These are phyloP conservation scores for Wallacemonas sp. DNA, from an alignment of 208 protist genomes.

Conservation along the genomic window DNA sequence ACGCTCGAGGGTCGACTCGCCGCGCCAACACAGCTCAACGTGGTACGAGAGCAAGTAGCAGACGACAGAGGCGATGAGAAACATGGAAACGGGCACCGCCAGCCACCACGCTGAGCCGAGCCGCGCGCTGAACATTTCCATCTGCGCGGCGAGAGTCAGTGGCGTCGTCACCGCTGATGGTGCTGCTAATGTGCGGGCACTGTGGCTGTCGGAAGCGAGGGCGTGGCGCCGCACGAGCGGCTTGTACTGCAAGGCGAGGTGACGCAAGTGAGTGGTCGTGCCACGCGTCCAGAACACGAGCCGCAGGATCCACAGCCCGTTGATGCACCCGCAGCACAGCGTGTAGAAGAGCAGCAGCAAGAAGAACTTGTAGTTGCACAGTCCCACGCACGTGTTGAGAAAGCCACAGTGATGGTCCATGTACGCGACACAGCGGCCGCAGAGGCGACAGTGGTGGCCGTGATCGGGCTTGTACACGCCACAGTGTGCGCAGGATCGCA, in stretches of 20 bases:
- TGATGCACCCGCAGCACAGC: slow-evolving; percentile 31
- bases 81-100: slow-evolving; percentile 29
- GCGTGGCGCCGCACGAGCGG: neutral
- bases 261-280: neutral
- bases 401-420: slow-evolving; percentile 85
- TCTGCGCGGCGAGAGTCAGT: neutral
- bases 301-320: slow-evolving; percentile 19
- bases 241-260: neutral
- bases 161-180: neutral
- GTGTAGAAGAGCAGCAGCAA: slow-evolving; percentile 70
- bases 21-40: slow-evolving; percentile 36
- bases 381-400: slow-evolving; percentile 77
- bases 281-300: slow-evolving; percentile 1
- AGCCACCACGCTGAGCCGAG: slow-evolving; percentile 25
- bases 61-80: slow-evolving; percentile 20
- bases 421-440: slow-evolving; percentile 46
- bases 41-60: slow-evolving; percentile 41
- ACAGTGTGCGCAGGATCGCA: slow-evolving; percentile 56
- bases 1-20: slow-evolving; percentile 55
- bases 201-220: neutral
- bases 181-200: neutral
- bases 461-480: slow-evolving; percentile 47
- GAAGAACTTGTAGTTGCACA: slow-evolving; percentile 86
- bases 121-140: slow-evolving; percentile 10
- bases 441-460: slow-evolving; percentile 63